A percentile compares a stretch with the other conserved stretches of the same genome.
Evolutionary conservation across 371 early-diverging fungal genomes (phyloP).

Genomic region (Choanephora cucurbitarum): DNA sequence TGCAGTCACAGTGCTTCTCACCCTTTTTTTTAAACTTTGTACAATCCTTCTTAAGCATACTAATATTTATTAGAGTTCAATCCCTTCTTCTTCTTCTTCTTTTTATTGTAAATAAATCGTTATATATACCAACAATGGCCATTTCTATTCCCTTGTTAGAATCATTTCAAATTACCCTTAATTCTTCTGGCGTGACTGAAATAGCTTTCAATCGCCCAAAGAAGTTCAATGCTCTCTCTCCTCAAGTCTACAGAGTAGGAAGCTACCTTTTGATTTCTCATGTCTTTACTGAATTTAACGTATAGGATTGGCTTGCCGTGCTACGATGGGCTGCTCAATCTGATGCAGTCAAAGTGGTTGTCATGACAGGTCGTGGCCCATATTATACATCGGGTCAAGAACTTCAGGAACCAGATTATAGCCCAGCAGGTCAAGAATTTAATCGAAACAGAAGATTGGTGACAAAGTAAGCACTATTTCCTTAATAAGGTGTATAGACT

Average conservation of each 20-base stretch:
- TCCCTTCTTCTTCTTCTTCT: slow-evolving; percentile 1
- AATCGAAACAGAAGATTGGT: slow-evolving; percentile 16
- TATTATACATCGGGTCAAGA: slow-evolving; percentile 72
- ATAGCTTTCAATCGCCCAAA: slow-evolving; percentile 71
- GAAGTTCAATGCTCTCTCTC: slow-evolving; percentile 63
- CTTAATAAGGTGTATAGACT: neutral
- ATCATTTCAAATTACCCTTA: slow-evolving; percentile 53
- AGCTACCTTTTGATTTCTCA: no score
- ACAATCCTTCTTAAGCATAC: neutral
- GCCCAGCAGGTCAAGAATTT: slow-evolving; percentile 39
- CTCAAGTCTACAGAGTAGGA: slow-evolving; percentile 57
- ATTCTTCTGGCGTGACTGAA: slow-evolving; percentile 60
- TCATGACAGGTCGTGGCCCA: slow-evolving; percentile 71
- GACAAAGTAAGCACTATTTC: slow-evolving; percentile 18
- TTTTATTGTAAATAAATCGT: slow-evolving; percentile 1
- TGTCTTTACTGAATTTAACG: neutral
- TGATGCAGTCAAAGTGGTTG: slow-evolving; percentile 56
- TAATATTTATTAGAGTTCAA: neutral
- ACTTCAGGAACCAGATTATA: slow-evolving; percentile 39
- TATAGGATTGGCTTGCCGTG: slow-evolving; percentile 63
- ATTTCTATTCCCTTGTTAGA: slow-evolving; percentile 49
- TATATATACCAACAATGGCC: slow-evolving; percentile 11
- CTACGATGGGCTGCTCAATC: slow-evolving; percentile 57
- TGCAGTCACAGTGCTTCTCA: slow-evolving; percentile 24
- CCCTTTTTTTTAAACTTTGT: slow-evolving; percentile 4